Percentiles rank a stretch among this genome's conserved stretches.
Evolutionary conservation across 139 green algal genomes (phyloP).

Genomic region (Tetraselmis chui): DNA sequence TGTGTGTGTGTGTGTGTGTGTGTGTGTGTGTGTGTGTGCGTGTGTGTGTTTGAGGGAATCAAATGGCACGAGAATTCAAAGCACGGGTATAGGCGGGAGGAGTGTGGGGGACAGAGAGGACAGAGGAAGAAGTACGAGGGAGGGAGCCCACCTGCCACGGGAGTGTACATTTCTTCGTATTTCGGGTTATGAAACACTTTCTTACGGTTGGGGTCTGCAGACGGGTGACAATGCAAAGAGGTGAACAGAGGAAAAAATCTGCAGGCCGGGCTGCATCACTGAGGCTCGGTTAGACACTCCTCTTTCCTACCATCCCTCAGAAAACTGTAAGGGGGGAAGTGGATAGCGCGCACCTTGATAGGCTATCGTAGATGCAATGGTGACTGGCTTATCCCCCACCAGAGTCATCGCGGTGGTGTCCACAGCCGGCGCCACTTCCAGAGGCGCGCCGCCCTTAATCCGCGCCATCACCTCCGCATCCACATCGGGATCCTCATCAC

Average conservation of each 20-base stretch:
- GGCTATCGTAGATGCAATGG: background rate
- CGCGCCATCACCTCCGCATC: background rate
- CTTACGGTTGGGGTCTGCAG: constrained; percentile 48
- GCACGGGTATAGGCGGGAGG: too few species aligned
- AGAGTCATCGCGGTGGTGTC: constrained; percentile 48
- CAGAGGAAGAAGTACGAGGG: too few species aligned
- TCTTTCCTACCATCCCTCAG: too few species aligned
- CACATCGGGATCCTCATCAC: background rate
- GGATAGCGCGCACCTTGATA: background rate
- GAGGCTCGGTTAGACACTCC: too few species aligned
- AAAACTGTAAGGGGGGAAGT: background rate
- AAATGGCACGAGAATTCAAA: too few species aligned
- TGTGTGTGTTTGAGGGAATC: background rate
- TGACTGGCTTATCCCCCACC: constrained; percentile 28
- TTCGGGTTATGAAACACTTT: constrained; percentile 75
- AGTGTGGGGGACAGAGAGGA: too few species aligned
- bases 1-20: too few species aligned
- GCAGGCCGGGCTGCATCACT: too few species aligned
- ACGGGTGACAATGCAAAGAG: too few species aligned
- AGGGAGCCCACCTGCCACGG: constrained; percentile 46
- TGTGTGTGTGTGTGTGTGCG: background rate
- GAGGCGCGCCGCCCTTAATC: background rate
- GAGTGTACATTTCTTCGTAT: constrained; percentile 73
- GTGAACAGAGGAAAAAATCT: too few species aligned
- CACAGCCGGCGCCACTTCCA: background rate